Conservation (phyloP, 75 land plant species). For the Pseudotsuga menziesii region DNA sequence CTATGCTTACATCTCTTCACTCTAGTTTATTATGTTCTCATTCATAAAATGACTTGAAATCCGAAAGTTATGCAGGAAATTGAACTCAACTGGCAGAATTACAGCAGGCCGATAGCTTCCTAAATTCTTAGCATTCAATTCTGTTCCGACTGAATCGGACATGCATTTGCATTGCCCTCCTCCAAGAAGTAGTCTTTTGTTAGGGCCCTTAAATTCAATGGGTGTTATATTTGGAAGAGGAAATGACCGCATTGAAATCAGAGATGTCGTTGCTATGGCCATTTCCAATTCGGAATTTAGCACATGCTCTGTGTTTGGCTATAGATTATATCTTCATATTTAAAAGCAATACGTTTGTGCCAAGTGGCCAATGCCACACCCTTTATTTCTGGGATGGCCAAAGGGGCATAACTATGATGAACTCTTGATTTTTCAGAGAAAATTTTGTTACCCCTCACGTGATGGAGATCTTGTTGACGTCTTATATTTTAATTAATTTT, state of each 20-base stretch:
- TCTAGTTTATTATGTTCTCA: too few relatives aligned
- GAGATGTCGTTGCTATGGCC: not conserved
- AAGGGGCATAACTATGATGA: too few relatives aligned
- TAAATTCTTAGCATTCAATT: not conserved
- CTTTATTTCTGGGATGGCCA: not conserved
- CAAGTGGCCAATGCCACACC: not conserved
- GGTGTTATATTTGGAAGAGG: not conserved
- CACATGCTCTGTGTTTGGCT: too few relatives aligned
- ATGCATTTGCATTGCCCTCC: not conserved
- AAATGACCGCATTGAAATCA: not conserved
- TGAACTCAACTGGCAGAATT: conserved; percentile 18
- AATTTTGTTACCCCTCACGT: too few relatives aligned
- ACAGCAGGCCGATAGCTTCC: not conserved
- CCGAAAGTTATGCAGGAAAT: not conserved
- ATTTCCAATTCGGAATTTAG: not conserved
- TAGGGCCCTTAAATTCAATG: not conserved
- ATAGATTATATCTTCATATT: not conserved
- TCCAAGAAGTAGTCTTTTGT: not conserved
- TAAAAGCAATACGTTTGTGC: not conserved
- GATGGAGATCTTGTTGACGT: too few relatives aligned
- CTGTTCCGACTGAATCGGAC: not conserved
- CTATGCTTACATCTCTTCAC: too few relatives aligned
- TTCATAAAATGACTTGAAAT: too few relatives aligned
- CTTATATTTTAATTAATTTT: too few relatives aligned
- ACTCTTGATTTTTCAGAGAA: too few relatives aligned